A percentile compares a stretch with the other conserved stretches of the same genome.
phyloP scores from a whole-genome alignment of 1,139 yeast genomes.

The Nematodospora anomalae region DNA sequence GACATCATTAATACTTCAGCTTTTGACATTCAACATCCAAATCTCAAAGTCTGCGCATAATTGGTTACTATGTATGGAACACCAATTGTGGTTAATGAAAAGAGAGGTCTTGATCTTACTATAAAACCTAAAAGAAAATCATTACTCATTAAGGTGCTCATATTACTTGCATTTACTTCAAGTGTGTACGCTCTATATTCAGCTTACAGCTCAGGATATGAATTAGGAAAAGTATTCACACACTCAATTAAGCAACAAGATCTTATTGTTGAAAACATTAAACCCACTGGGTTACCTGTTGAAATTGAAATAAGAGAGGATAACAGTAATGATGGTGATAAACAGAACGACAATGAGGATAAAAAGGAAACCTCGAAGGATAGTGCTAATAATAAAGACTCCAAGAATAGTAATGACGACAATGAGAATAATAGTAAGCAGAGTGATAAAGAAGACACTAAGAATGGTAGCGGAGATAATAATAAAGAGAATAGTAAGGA shows the following conservation, averaged over 20 bases:
- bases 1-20: too few relatives aligned
- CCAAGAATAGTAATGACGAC: neutral
- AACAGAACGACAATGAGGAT: constrained; percentile 4
- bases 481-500: constrained; percentile 7
- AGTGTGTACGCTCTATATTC: neutral
- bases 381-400: neutral
- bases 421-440: neutral
- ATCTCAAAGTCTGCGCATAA: neutral
- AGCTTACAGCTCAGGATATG: neutral
- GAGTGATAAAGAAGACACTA: neutral
- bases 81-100: constrained; percentile 1
- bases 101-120: constrained; percentile 5
- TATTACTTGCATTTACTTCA: neutral
- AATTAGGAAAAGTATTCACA: constrained; percentile 1
- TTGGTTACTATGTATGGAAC: constrained; percentile 4
- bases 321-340: neutral
- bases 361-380: constrained; percentile 8
- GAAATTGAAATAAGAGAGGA: constrained; percentile 1
- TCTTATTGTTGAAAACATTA: neutral
- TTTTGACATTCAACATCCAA: too few relatives aligned
- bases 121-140: neutral
- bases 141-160: neutral
- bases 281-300: neutral
- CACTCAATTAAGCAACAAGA: neutral
- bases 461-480: neutral